A percentile compares a stretch with the other conserved stretches of the same genome.
phyloP scores from a whole-genome alignment of 805 yeast species.

The Candida maris region DNA sequence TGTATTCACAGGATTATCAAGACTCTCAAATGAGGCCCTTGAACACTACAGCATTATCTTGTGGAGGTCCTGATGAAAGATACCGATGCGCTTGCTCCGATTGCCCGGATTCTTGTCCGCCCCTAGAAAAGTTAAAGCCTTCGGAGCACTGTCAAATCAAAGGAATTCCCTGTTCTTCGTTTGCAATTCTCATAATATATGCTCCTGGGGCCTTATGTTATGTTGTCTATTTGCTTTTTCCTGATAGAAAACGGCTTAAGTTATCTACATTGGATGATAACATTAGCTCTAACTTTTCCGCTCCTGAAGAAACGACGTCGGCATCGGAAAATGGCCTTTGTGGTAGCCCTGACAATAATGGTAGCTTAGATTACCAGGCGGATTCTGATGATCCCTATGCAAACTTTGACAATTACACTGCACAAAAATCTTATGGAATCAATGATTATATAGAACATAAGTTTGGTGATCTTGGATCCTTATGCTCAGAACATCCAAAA shows the following conservation, averaged over 20 bases:
- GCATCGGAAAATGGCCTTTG: conserved; percentile 1
- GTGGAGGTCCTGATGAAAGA: conserved; percentile 53
- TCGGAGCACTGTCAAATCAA: conserved; percentile 53
- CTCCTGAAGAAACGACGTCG: neutral
- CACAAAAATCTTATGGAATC: conserved; percentile 40
- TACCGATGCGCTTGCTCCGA: conserved; percentile 90
- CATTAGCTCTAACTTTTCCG: conserved; percentile 11
- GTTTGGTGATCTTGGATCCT: conserved; percentile 50
- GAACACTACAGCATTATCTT: conserved; percentile 33
- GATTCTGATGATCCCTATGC: conserved; percentile 19
- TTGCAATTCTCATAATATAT: conserved; percentile 54
- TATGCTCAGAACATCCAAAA: conserved; percentile 62
- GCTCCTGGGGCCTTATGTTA: conserved; percentile 16
- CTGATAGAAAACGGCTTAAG: conserved; percentile 6
- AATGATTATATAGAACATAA: conserved; percentile 44
- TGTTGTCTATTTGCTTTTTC: conserved; percentile 6
- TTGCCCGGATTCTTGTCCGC: conserved; percentile 79
- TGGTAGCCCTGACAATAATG: neutral
- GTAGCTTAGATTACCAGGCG: conserved; percentile 4
- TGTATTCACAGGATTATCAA: conserved; percentile 34
- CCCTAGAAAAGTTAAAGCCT: conserved; percentile 44
- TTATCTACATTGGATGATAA: conserved; percentile 12
- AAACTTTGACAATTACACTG: conserved; percentile 17
- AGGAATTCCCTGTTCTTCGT: conserved; percentile 68
- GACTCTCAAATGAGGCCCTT: conserved; percentile 28